Evolutionary conservation across 257 asterid species (phyloP).

Genomic region (Forsythia suspensa): DNA sequence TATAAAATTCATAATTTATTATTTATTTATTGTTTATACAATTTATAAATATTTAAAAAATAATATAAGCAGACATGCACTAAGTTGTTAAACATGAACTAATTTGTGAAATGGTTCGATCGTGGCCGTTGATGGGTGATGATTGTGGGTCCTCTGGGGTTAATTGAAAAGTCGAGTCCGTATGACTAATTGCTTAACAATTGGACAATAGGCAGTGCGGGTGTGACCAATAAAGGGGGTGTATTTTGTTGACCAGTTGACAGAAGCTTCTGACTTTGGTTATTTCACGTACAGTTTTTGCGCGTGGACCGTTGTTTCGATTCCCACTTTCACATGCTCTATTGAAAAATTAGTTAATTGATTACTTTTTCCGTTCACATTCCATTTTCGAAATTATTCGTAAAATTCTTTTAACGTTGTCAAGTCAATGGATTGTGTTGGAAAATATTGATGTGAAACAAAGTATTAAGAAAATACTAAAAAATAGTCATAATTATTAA

Average conservation of each 20-base stretch:
- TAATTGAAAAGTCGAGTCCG: background rate
- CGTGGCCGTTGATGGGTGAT: background rate
- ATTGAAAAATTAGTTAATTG: background rate
- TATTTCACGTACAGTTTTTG: background rate
- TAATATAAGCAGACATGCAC: too few species aligned
- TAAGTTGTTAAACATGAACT: too few species aligned
- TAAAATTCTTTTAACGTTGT: too few species aligned
- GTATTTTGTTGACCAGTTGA: constrained; percentile 25
- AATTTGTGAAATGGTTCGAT: background rate
- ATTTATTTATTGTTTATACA: too few species aligned
- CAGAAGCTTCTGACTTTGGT: constrained; percentile 14
- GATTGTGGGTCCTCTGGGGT: background rate
- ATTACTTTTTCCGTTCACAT: background rate
- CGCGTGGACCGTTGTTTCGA: background rate
- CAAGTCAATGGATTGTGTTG: too few species aligned
- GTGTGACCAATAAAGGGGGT: background rate
- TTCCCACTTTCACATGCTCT: background rate
- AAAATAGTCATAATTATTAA: too few species aligned
- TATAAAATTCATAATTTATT: too few species aligned
- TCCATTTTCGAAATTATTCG: background rate
- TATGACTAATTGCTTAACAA: background rate
- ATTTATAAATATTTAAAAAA: too few species aligned
- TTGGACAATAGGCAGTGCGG: background rate
- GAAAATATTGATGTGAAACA: too few species aligned
- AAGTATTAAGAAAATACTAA: too few species aligned